phyloP scores from a whole-genome alignment of 257 asterid species.

The Capsicum chinense region DNA sequence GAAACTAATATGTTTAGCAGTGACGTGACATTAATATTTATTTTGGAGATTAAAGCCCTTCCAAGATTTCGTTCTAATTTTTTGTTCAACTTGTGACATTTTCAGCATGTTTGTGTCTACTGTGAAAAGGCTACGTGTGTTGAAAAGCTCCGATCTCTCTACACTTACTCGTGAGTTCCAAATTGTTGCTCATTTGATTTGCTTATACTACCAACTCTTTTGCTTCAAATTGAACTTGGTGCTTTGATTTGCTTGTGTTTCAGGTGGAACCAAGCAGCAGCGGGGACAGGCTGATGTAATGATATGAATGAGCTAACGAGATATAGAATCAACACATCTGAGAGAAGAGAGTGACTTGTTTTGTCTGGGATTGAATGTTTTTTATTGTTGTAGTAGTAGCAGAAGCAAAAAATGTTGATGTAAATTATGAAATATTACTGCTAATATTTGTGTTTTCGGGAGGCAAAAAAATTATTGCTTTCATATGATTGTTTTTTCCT shows the following conservation, averaged over 20 bases:
- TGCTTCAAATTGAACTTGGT: background rate
- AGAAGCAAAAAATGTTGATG: slow-evolving; percentile 17
- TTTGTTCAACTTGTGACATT: slow-evolving; percentile 1
- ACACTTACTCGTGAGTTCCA: slow-evolving; percentile 60
- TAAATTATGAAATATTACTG: slow-evolving; percentile 23
- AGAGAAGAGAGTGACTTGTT: slow-evolving; percentile 28
- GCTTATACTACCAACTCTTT: background rate
- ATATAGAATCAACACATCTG: background rate
- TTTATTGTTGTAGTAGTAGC: background rate
- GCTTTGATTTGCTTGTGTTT: background rate
- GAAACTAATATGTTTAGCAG: background rate
- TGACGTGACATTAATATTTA: background rate
- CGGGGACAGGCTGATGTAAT: background rate
- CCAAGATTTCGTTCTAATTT: background rate
- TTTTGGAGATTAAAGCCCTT: background rate
- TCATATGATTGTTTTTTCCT: background rate
- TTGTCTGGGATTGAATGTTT: slow-evolving; percentile 1
- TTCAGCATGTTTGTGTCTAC: slow-evolving; percentile 93
- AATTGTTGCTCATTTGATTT: background rate
- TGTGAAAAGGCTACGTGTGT: slow-evolving; percentile 83
- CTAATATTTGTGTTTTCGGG: slow-evolving; percentile 25
- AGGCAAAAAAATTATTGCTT: slow-evolving; percentile 12
- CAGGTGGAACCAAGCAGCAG: slow-evolving; percentile 18
- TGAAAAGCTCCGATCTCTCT: slow-evolving; percentile 81
- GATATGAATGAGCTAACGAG: background rate